phyloP scores from a whole-genome alignment of 441 rosid genomes.

The Euphorbia neoarborescens region DNA sequence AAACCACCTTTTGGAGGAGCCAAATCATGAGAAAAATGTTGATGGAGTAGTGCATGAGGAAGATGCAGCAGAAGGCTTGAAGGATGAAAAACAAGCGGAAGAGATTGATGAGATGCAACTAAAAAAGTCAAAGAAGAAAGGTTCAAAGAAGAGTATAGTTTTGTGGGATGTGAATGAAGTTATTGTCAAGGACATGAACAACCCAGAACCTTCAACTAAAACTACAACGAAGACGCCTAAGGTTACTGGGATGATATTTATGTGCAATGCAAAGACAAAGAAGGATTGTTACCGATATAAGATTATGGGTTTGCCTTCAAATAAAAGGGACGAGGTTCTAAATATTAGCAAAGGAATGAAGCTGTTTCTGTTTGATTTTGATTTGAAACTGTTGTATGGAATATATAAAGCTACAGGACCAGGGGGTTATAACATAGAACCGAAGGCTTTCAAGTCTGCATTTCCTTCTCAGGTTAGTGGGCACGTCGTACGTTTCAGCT shows the following conservation, averaged over 20 bases:
- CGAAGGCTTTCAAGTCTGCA: constrained; percentile 26
- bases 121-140: constrained; percentile 5
- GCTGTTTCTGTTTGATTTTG: constrained; percentile 28
- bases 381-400: constrained; percentile 26
- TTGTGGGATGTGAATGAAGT: constrained; percentile 13
- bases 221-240: constrained; percentile 1
- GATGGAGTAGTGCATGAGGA: neutral
- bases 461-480: constrained; percentile 33
- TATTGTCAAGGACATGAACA: constrained; percentile 7
- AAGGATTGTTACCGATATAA: constrained; percentile 25
- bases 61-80: constrained; percentile 6
- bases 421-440: constrained; percentile 30
- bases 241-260: constrained; percentile 28
- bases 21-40: constrained; percentile 1
- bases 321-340: constrained; percentile 25
- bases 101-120: constrained; percentile 6
- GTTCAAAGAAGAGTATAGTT: constrained; percentile 17
- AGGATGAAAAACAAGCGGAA: constrained; percentile 13
- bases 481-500: neutral
- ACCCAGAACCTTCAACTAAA: constrained; percentile 17
- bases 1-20: neutral
- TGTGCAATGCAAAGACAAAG: constrained; percentile 33
- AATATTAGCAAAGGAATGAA: constrained; percentile 23
- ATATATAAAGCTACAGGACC: constrained; percentile 30
- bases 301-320: constrained; percentile 29